Evolutionary conservation across 495 filamentous ascomycete species (phyloP), one percentile per base, ranked within the genome.

Genomic region (Gamarada debralockiae): DNA sequence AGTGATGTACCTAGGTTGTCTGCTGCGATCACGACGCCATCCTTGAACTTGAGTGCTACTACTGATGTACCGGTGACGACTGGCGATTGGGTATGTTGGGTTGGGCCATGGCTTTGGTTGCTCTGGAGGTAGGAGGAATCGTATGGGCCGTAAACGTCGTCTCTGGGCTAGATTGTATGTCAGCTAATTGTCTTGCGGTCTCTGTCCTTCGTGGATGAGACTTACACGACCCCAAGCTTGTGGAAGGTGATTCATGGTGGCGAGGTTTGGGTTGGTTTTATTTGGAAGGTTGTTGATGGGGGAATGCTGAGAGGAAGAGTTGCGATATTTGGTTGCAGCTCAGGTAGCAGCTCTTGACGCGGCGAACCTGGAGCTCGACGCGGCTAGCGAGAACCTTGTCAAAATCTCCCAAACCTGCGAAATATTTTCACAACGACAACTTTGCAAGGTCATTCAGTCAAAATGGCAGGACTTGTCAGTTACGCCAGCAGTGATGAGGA

Each of bases 51-150:
- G 47, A 96, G 78, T 41, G 83, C 93, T 42, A 98, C 69, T 17
- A 98, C 95, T 21, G 92, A 97, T 18, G 93, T 97, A 67, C 93
- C 93, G 39, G 93, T 98, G 43, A 97, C 93, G 52, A 95, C 80
- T 57, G 93, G 93, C 2, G 81, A 83, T 65, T 93, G 89, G 36
- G 93, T 97, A 67, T 93, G 89, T 59, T 85, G 76, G 66, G 85
- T 95, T 21, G 90, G 87, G 23, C 76, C 80, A 61, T 68, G 73
- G 40, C 60, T 60, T 23, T 43, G 40, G 54, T 29, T 29, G 37
- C 13, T 40, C 57, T 89, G 82, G 54, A 97, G 78, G 65, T 92
- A 90, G 50, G 91, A 90, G 59, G 72, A 68, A 71, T 97, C 85
- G 70, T 98, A 98, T 60, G 87, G 76, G 54, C 93, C 93, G 71